Base-by-base conservation (phyloP, 1,284 basidiomycete genomes). In the Pascua guehoae region DNA sequence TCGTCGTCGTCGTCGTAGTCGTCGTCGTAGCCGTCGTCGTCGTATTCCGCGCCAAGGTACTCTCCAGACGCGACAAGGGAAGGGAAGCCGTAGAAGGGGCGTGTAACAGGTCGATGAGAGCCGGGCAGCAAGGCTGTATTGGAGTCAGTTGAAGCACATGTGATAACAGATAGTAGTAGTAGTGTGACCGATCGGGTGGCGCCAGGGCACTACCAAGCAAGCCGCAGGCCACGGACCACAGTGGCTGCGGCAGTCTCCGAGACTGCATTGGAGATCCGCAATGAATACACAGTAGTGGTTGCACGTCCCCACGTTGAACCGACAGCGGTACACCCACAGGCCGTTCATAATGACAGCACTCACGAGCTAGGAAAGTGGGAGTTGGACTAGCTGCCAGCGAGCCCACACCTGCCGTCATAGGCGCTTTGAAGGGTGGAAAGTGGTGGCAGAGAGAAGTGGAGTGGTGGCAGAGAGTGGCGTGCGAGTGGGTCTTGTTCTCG, bases 1-100 rank as follows among this genome's bases (percentile, higher is more conserved):
- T 68, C 62, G 46, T 63, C 64, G 37, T 70, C 66, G 44, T 67
- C 66, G 46, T 64, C 62, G 48, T 57, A 57, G 12, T 60, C 48
- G 14, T 62, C 62, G 40, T 57, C 56, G 53, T 56, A 49, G 15
- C 53, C 55, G 32, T 70, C 69, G 55, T 71, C 64, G 62, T 66
- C 45, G 41, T 57, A 45, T 24, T 56, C 62, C 38, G 61, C 63
- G 36, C 47, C 59, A 36, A 50, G 54, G 38, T 32, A 32, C 4
- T 49, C 60, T n/a, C 59, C 59, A 24, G 63, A 58, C 45, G 58
- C 63, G 41, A 58, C 46, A 5, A 42, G 53, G 24, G 64, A 61
- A 42, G 62, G 53, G 53, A 57, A 48, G 12, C 64, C 66, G 59
- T 59, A 66, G 32, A 56, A 61, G 12, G 66, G 64, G 12, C 42